These are phyloP conservation scores for Mycena polygramma DNA, from an alignment of 768 basidiomycete species.

Conservation along the genomic window DNA sequence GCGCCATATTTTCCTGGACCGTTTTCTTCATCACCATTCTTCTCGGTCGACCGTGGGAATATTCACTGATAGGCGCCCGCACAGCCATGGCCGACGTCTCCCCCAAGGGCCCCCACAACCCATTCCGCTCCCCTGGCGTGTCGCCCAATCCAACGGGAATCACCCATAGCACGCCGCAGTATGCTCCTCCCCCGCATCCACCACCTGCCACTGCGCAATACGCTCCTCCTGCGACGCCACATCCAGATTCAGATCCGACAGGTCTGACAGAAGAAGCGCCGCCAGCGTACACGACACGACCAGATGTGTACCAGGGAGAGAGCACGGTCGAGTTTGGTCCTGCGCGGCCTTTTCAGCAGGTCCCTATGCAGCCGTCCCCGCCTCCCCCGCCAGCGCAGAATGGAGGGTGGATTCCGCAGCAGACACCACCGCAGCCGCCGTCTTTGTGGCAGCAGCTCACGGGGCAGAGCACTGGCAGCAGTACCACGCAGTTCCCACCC, in stretches of 20 bases:
- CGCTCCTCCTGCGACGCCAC: conserved; percentile 9
- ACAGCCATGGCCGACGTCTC: conserved; percentile 23
- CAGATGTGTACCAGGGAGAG: conserved; percentile 70
- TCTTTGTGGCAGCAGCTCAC: conserved; percentile 37
- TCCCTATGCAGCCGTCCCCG: conserved; percentile 29
- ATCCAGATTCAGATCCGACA: conserved; percentile 16
- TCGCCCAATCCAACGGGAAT: conserved; percentile 48
- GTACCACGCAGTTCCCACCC: conserved; percentile 12
- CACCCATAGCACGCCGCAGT: background rate
- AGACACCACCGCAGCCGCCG: conserved; percentile 13
- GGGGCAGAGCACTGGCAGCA: conserved; percentile 31
- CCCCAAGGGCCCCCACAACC: conserved; percentile 41
- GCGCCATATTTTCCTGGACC: no score
- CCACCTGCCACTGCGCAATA: background rate
- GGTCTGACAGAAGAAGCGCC: conserved; percentile 67
- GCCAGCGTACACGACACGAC: conserved; percentile 76
- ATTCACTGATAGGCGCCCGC: no score
- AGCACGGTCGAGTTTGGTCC: conserved; percentile 75
- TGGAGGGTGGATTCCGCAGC: conserved; percentile 7
- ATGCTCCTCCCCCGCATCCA: conserved; percentile 1
- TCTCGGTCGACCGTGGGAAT: no score
- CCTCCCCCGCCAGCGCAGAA: conserved; percentile 7
- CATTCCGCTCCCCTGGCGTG: conserved; percentile 48
- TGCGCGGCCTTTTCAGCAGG: conserved; percentile 66
- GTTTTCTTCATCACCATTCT: no score